Percentiles rank a stretch among this genome's conserved stretches.
Conservation (phyloP, 192 early-diverging fungal species). For the Lobosporangium transversale region DNA sequence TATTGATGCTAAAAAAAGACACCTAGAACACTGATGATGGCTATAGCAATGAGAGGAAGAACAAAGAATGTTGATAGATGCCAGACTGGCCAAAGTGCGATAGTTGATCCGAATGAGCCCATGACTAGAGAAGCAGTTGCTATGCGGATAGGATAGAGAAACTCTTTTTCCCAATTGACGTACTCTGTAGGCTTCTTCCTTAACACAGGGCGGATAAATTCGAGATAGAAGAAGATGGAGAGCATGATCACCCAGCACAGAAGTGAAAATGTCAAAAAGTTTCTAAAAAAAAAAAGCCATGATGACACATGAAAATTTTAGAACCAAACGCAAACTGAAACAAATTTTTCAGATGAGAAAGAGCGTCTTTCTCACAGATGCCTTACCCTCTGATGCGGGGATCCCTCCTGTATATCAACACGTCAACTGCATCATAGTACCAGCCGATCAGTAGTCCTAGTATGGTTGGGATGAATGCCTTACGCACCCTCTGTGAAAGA, state of each 20-base stretch:
- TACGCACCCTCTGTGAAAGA: conserved; percentile 20
- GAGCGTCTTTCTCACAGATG: neutral
- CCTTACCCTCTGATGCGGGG: conserved; percentile 48
- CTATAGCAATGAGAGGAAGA: conserved; percentile 22
- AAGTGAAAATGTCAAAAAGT: conserved; percentile 37
- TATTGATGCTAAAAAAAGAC: conserved; percentile 34
- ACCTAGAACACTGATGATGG: conserved; percentile 26
- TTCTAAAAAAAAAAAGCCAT: conserved; percentile 3
- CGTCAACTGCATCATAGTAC: conserved; percentile 38
- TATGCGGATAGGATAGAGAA: conserved; percentile 32
- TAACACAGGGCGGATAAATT: conserved; percentile 32
- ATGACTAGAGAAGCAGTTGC: conserved; percentile 21
- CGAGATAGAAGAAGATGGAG: conserved; percentile 48
- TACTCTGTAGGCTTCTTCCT: conserved; percentile 32
- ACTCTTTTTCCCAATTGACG: conserved; percentile 45
- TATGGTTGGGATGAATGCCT: conserved; percentile 17
- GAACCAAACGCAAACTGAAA: neutral
- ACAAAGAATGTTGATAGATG: conserved; percentile 38
- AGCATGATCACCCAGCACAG: conserved; percentile 36
- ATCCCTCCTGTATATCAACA: conserved; percentile 35
- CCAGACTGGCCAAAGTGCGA: conserved; percentile 47
- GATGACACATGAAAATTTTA: neutral
- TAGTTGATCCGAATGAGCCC: conserved; percentile 20
- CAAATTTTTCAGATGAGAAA: neutral
- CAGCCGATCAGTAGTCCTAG: conserved; percentile 24